Base-by-base conservation (phyloP, 495 filamentous ascomycete genomes). In the Glonium stellatum region DNA sequence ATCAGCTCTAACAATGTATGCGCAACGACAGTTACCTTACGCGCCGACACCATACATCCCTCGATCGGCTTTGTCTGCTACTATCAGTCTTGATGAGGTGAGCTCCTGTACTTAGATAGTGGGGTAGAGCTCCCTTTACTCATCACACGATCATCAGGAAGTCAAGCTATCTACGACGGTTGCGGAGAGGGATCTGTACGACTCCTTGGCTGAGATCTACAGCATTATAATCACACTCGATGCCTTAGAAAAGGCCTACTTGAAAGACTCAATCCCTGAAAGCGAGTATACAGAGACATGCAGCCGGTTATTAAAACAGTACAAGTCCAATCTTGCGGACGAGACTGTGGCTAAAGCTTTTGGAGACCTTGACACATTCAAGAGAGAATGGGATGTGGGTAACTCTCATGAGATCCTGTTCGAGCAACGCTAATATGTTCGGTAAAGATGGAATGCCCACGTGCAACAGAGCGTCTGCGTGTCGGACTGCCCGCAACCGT, bases 211-310 rank as follows among this genome's bases (percentile, higher is more conserved):
- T 52, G 93, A 99, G 69, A 86, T 99, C 52, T 97, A 97, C 75
- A 95, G 90, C 75, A 96, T 99, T 59, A 92, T 97, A 22, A 82
- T 96, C 58, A 97, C 93, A 0, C 77, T 99, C 21, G 93, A 99
- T 68, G 92, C 92, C 54, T 79, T 99, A 6, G 93, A 99, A 68
- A 96, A 95, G 71, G 95, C 93, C 13, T 97, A 92, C 76, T 85
- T 97, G 48, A 92, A 95, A 73, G 93, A 99, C 78, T 92, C 90
- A 18, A 89, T 99, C 46, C 82, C 86, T 6, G 92, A 97, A 70
- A 77, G 79, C 57, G 90, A 96, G 69, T 98, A 98, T 73, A 95
- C 93, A 4, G 92, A 96, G 69, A 95, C 89, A 58, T 99, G 93
- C 76, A 85, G 88, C 63, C 82, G 95, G 36, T 80, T 96, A 49